Percentiles rank a stretch among this genome's conserved stretches.
These are phyloP conservation scores for Glycyrrhiza uralensis DNA, from an alignment of 306 rosid genomes.

Conservation along the genomic window DNA sequence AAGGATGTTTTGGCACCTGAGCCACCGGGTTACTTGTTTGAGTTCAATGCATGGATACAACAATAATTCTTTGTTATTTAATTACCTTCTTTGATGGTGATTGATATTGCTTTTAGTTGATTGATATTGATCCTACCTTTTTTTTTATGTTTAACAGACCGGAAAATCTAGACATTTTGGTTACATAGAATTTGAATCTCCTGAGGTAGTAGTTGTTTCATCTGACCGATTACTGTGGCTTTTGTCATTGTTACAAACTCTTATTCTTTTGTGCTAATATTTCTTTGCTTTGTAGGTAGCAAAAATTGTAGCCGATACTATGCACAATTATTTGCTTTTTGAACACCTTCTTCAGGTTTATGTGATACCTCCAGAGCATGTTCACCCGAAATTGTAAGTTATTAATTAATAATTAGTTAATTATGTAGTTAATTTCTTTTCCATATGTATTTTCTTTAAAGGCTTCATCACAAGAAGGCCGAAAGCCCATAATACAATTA, in stretches of 20 bases:
- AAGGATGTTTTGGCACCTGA: not conserved
- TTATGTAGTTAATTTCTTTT: no score
- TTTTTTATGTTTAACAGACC: slow-evolving; percentile 40
- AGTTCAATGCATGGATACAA: not conserved
- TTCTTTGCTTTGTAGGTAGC: slow-evolving; percentile 61
- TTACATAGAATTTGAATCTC: slow-evolving; percentile 75
- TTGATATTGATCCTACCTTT: not conserved
- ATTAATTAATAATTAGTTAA: slow-evolving; percentile 6
- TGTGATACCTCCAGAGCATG: slow-evolving; percentile 63
- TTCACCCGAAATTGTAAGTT: slow-evolving; percentile 75
- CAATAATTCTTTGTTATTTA: not conserved
- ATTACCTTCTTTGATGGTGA: not conserved
- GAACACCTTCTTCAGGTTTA: slow-evolving; percentile 78
- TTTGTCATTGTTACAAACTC: not conserved
- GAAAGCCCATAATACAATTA: not conserved
- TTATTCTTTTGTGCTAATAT: slow-evolving; percentile 6
- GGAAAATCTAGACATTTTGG: slow-evolving; percentile 85
- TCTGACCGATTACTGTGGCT: not conserved
- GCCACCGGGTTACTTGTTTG: not conserved
- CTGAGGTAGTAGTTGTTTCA: slow-evolving; percentile 51
- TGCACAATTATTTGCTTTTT: slow-evolving; percentile 81
- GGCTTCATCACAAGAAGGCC: not conserved
- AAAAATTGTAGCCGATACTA: slow-evolving; percentile 77
- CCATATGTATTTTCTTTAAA: not conserved
- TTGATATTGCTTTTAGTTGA: not conserved